Evolutionary conservation across 352 stramenopile species (phyloP), one percentile per base, ranked within the genome.

Genomic region (Elongisporangium undulatum): DNA sequence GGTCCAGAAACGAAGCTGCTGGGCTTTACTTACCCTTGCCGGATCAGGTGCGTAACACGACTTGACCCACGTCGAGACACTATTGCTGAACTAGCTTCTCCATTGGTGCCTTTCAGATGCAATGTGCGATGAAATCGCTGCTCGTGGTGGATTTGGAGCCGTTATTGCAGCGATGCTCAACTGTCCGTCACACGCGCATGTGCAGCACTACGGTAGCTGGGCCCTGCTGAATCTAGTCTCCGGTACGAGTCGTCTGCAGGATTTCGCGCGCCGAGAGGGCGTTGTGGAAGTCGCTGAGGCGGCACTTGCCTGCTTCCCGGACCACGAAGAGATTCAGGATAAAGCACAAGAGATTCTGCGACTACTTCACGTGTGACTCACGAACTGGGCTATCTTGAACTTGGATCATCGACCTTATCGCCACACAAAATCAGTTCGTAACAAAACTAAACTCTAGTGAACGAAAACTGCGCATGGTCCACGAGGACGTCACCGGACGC

Each of bases 1-100:
- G 9, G 69, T 97, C 10, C 91, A 97, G 69, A 86, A 92, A 64
- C 71, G 75, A 51, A 81, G 84, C 22, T 94, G 85, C 49, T 97
- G 85, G 85, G 83, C 85, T 24, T 60, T 98, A 3, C 67, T 92
- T 45, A 96, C 86, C 15, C 64, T 97, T 2, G 79, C 87, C 39
- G 77, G 79, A 22, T 92, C 83, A 61, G 82, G 82, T 92, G 63
- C 16, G 55, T 54, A 19, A n/a, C 20, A 38, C 7, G 54, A 45
- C 17, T 1, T 10, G 13, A 4, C 4, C 13, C 4, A 10, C 13
- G 2, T 10, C 26, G 9, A 38, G 26, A 7, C 1, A 12, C 26
- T 1, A 2, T 38, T 38, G 26, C 26, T 38, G 26, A 38, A 38
- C 29, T 39, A n/a, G n/a, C n/a, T 13, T 1, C 6, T 39, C 10